Evolutionary conservation across 1,284 basidiomycete species (phyloP).

Genomic region (Xerocomus nothofagi): DNA sequence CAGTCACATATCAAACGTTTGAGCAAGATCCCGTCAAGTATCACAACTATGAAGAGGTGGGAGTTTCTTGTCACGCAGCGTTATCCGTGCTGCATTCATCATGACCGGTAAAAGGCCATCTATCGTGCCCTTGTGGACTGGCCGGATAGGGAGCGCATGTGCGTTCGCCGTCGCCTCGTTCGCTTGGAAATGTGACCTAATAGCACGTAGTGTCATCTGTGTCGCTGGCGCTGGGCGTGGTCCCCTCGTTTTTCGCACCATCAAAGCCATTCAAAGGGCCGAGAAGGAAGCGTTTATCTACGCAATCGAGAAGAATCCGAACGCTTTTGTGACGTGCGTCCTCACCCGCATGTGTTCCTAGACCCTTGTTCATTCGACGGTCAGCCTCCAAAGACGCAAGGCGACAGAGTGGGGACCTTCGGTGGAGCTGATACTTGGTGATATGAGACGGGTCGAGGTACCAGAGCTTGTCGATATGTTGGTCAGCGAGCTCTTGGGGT

Average conservation of each 20-base stretch:
- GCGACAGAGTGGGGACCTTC: slow-evolving; percentile 80
- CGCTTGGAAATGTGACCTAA: slow-evolving; percentile 23
- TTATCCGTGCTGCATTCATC: slow-evolving; percentile 11
- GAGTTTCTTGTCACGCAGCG: slow-evolving; percentile 13
- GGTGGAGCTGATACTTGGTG: slow-evolving; percentile 86
- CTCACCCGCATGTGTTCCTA: slow-evolving; percentile 7
- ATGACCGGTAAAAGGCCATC: slow-evolving; percentile 60
- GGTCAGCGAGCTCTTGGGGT: slow-evolving; percentile 94
- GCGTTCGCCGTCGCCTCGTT: slow-evolving; percentile 18
- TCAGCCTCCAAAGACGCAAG: slow-evolving; percentile 80
- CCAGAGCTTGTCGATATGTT: slow-evolving; percentile 91
- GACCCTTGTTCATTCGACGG: slow-evolving; percentile 20
- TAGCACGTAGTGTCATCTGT: slow-evolving; percentile 66
- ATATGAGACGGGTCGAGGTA: slow-evolving; percentile 85
- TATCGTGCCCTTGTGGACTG: slow-evolving; percentile 79
- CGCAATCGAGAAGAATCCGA: slow-evolving; percentile 96
- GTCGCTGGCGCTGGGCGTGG: slow-evolving; percentile 96
- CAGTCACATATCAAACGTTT: slow-evolving; percentile 95
- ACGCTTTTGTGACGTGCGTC: slow-evolving; percentile 86
- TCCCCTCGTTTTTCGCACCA: slow-evolving; percentile 85
- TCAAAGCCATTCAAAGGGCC: slow-evolving; percentile 77
- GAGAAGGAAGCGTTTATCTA: slow-evolving; percentile 70
- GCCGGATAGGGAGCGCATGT: slow-evolving; percentile 60
- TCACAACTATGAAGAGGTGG: slow-evolving; percentile 88
- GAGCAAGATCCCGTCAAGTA: slow-evolving; percentile 99